Percentiles rank a stretch among this genome's conserved stretches.
phyloP scores from a whole-genome alignment of 169 alveolate species.

The Plasmodium vinckei region DNA sequence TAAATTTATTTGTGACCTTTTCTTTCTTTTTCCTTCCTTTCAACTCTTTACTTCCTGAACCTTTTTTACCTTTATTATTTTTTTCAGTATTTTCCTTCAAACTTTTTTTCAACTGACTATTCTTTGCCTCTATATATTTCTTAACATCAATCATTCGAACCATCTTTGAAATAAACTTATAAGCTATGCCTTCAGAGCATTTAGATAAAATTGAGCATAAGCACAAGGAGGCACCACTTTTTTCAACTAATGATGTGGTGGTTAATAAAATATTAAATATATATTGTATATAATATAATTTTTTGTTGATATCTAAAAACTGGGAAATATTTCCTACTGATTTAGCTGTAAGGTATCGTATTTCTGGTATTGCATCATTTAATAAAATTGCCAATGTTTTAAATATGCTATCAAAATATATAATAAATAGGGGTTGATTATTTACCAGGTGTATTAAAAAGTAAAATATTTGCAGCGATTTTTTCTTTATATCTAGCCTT shows the following conservation, averaged over 20 bases:
- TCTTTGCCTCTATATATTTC: slow-evolving; percentile 34
- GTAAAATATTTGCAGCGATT: slow-evolving; percentile 63
- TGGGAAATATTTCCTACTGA: slow-evolving; percentile 56
- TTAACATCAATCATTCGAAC: slow-evolving; percentile 62
- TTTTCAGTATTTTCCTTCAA: background rate
- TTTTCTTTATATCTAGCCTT: slow-evolving; percentile 61
- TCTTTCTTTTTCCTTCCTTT: slow-evolving; percentile 7
- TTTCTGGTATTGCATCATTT: slow-evolving; percentile 71
- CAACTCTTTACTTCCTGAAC: background rate
- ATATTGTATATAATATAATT: slow-evolving; percentile 62
- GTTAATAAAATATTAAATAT: slow-evolving; percentile 54
- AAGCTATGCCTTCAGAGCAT: slow-evolving; percentile 52
- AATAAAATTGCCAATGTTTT: slow-evolving; percentile 11
- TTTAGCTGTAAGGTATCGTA: slow-evolving; percentile 62
- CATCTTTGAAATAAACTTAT: slow-evolving; percentile 36
- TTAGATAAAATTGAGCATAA: slow-evolving; percentile 61
- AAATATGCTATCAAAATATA: slow-evolving; percentile 59
- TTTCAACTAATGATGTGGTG: slow-evolving; percentile 53
- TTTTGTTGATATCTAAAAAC: slow-evolving; percentile 40
- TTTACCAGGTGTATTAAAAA: slow-evolving; percentile 55
- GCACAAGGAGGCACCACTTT: slow-evolving; percentile 64
- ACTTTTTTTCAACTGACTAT: slow-evolving; percentile 5
- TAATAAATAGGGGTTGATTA: slow-evolving; percentile 38
- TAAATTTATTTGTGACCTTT: slow-evolving; percentile 1
- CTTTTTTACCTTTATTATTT: background rate